Evolutionary conservation across 306 rosid genomes (phyloP).

Genomic region (Begonia loranthoides): DNA sequence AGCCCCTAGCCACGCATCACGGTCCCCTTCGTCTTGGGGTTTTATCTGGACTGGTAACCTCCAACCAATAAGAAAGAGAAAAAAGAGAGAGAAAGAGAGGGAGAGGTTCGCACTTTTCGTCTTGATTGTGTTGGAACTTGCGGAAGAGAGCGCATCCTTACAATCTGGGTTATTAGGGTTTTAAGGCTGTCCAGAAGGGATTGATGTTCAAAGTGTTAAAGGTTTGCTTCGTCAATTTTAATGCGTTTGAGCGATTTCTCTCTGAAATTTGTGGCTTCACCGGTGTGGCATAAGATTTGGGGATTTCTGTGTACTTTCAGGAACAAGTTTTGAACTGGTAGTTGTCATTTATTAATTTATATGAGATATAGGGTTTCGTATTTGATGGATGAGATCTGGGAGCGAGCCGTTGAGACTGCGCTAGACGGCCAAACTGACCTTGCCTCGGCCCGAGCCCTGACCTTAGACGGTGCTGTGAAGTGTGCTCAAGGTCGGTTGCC

Average conservation of each 20-base stretch:
- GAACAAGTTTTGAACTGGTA: not conserved
- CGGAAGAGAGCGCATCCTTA: slow-evolving; percentile 14
- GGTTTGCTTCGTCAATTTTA: not conserved
- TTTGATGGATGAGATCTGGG: slow-evolving; percentile 99
- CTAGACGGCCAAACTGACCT: slow-evolving; percentile 63
- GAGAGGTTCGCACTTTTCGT: slow-evolving; percentile 8
- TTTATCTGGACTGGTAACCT: slow-evolving; percentile 37
- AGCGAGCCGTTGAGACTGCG: slow-evolving; percentile 84
- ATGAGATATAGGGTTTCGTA: slow-evolving; percentile 40
- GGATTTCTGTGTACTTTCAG: not conserved
- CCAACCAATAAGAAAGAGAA: slow-evolving; percentile 25
- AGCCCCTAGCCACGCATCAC: slow-evolving; percentile 12
- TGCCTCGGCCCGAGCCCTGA: slow-evolving; percentile 50
- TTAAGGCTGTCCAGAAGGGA: slow-evolving; percentile 7
- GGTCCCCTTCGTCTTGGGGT: slow-evolving; percentile 22
- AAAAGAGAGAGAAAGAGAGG: slow-evolving; percentile 26
- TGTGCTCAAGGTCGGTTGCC: slow-evolving; percentile 74
- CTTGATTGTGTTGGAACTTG: slow-evolving; percentile 19
- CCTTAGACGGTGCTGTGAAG: slow-evolving; percentile 94
- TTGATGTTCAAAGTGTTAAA: slow-evolving; percentile 6
- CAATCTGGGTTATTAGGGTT: slow-evolving; percentile 26
- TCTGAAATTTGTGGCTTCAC: not conserved
- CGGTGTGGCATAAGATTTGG: not conserved
- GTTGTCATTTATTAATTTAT: slow-evolving; percentile 9
- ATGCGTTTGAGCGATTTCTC: not conserved